These are phyloP conservation scores for Yamadazyma epiphylla DNA, from an alignment of 1,139 yeast genomes.

Conservation along the genomic window DNA sequence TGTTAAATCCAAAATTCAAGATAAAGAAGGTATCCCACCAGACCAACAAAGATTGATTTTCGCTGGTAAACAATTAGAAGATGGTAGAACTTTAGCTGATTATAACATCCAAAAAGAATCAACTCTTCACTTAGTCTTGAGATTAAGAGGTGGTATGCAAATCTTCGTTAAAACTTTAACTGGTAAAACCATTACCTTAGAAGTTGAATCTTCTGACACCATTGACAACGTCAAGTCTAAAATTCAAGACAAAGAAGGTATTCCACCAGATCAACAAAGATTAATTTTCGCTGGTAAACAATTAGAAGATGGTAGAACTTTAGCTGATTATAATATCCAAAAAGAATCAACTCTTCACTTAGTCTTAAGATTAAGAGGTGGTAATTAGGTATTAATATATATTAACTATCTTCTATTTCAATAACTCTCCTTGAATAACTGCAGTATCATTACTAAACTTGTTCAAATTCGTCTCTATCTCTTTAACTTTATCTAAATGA, in stretches of 20 bases:
- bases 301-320: slow-evolving; percentile 64
- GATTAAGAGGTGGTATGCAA: slow-evolving; percentile 97
- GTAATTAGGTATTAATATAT: slow-evolving; percentile 21
- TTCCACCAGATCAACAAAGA: slow-evolving; percentile 53
- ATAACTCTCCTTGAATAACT: slow-evolving; percentile 26
- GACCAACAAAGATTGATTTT: slow-evolving; percentile 97
- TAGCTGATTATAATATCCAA: slow-evolving; percentile 65
- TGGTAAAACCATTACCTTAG: slow-evolving; percentile 68
- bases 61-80: slow-evolving; percentile 98
- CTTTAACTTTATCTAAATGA: slow-evolving; percentile 11
- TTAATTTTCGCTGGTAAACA: slow-evolving; percentile 58
- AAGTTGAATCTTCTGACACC: slow-evolving; percentile 71
- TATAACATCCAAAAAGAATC: slow-evolving; percentile 47
- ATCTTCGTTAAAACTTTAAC: slow-evolving; percentile 57
- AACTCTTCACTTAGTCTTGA: slow-evolving; percentile 90
- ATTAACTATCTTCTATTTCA: slow-evolving; percentile 1
- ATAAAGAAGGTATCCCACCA: slow-evolving; percentile 97
- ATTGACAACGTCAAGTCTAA: slow-evolving; percentile 60
- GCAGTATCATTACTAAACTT: slow-evolving; percentile 29
- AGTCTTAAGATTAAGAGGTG: slow-evolving; percentile 61
- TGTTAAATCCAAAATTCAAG: slow-evolving; percentile 96
- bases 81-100: slow-evolving; percentile 72
- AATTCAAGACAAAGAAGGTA: slow-evolving; percentile 54
- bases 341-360: slow-evolving; percentile 60
- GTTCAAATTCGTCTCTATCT: slow-evolving; percentile 20